A percentile compares a stretch with the other conserved stretches of the same genome.
phyloP scores from a whole-genome alignment of 495 filamentous ascomycete genomes.

The Daldinia vernicosa region DNA sequence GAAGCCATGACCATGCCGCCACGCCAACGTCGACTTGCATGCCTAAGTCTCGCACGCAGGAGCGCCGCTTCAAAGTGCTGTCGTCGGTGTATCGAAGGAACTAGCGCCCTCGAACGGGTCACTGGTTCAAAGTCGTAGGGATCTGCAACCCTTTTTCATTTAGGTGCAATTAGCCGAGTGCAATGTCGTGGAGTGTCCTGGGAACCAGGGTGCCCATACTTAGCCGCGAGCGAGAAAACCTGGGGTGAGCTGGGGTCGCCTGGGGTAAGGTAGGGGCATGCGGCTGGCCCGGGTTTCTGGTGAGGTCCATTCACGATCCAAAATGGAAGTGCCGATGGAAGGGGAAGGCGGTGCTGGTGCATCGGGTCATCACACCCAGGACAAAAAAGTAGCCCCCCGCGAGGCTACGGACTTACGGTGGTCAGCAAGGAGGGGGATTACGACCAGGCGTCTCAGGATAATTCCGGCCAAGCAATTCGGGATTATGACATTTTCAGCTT shows the following conservation, averaged over 20 bases:
- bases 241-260: constrained; percentile 26
- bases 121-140: constrained; percentile 4
- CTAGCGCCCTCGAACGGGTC: constrained; percentile 21
- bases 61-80: constrained; percentile 34
- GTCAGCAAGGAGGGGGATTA: constrained; percentile 16
- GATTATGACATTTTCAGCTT: background rate
- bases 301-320: constrained; percentile 2
- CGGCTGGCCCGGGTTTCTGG: constrained; percentile 33
- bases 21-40: constrained; percentile 14
- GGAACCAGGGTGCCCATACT: constrained; percentile 25
- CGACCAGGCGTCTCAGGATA: background rate
- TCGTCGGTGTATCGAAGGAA: constrained; percentile 8
- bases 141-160: constrained; percentile 30
- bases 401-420: constrained; percentile 26
- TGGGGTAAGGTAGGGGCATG: constrained; percentile 17
- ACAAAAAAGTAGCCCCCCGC: constrained; percentile 3
- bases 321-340: constrained; percentile 26
- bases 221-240: constrained; percentile 41
- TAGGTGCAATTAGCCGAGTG: constrained; percentile 35
- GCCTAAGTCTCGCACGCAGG: constrained; percentile 23
- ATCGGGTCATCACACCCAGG: constrained; percentile 1
- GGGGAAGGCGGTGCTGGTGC: constrained; percentile 11
- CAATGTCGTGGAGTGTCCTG: constrained; percentile 18
- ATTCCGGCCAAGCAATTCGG: constrained; percentile 2
- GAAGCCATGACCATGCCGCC: background rate